These are phyloP conservation scores for Leptosphaerulina australis DNA, from an alignment of 2,329 filamentous ascomycete species.

Conservation along the genomic window DNA sequence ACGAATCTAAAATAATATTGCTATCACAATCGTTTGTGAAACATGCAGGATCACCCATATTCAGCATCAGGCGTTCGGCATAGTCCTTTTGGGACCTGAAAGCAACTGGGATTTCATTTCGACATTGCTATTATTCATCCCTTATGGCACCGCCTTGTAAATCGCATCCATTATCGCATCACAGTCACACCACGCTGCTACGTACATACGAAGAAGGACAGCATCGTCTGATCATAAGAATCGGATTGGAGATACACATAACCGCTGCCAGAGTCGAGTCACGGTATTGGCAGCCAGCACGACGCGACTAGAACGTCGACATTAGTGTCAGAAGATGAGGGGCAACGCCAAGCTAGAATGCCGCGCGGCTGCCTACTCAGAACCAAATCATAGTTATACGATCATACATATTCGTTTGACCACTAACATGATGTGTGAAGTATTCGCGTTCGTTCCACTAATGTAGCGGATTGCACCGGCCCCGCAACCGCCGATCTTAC, in stretches of 20 bases:
- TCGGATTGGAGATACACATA: conserved; percentile 13
- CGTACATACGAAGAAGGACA: conserved; percentile 16
- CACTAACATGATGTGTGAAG: background rate
- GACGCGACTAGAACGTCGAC: background rate
- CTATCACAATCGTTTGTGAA: conserved; percentile 1
- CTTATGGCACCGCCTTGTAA: conserved; percentile 6
- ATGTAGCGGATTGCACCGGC: background rate
- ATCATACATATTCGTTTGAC: background rate
- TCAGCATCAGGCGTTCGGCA: conserved; percentile 14
- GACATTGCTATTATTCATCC: conserved; percentile 9
- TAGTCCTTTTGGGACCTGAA: background rate
- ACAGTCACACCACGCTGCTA: conserved; percentile 14
- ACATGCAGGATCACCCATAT: conserved; percentile 5
- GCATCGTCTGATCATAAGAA: conserved; percentile 1
- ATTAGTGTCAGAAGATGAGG: background rate
- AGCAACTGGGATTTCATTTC: conserved; percentile 2
- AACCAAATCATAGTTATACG: conserved; percentile 1
- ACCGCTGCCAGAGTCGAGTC: conserved; percentile 10
- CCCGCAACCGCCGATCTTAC: background rate
- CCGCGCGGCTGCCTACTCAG: background rate
- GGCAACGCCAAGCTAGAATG: conserved; percentile 1
- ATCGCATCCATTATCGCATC: conserved; percentile 6
- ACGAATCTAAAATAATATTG: conserved; percentile 1
- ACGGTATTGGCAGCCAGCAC: conserved; percentile 1
- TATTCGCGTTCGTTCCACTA: background rate